Conservation (phyloP, 2,329 filamentous ascomycete species). For the Botrytis tulipae region DNA sequence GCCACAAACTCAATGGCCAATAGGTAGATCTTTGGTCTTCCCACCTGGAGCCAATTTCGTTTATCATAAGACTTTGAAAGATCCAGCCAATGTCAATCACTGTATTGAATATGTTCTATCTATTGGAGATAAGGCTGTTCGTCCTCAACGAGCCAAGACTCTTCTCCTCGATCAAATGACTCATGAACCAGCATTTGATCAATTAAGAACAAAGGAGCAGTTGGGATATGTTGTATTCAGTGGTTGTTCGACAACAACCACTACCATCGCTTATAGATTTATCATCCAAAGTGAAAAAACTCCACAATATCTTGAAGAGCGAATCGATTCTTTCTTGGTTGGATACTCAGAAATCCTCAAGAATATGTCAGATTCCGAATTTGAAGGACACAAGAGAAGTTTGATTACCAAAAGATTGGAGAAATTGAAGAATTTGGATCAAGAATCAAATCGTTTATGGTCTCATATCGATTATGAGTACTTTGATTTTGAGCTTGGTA, state of each 20-base stretch:
- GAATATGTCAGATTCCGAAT: conserved; percentile 78
- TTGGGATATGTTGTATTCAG: conserved; percentile 96
- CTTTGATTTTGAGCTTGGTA: conserved; percentile 86
- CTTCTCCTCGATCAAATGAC: conserved; percentile 85
- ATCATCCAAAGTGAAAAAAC: conserved; percentile 91
- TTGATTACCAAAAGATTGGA: conserved; percentile 83
- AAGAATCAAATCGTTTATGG: conserved; percentile 83
- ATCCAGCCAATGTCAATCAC: conserved; percentile 86
- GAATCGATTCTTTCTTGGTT: conserved; percentile 81
- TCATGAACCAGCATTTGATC: conserved; percentile 91
- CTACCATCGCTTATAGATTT: conserved; percentile 81
- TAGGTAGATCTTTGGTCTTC: conserved; percentile 72
- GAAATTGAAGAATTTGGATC: conserved; percentile 86
- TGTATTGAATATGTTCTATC: conserved; percentile 78
- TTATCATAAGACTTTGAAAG: conserved; percentile 76
- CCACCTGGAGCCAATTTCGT: conserved; percentile 79
- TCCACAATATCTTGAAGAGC: conserved; percentile 77
- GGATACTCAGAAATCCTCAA: conserved; percentile 64
- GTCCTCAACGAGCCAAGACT: conserved; percentile 69
- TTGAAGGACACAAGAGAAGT: conserved; percentile 88
- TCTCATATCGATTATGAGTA: conserved; percentile 79
- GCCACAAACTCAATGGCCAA: conserved; percentile 75
- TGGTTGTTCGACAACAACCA: conserved; percentile 67
- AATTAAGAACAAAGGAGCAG: conserved; percentile 93
- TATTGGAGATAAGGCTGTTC: conserved; percentile 67